Evolutionary conservation across 2,329 filamentous ascomycete genomes (phyloP), one percentile per base, ranked within the genome.

Genomic region (Chrysoporthe deuterocubensis): DNA sequence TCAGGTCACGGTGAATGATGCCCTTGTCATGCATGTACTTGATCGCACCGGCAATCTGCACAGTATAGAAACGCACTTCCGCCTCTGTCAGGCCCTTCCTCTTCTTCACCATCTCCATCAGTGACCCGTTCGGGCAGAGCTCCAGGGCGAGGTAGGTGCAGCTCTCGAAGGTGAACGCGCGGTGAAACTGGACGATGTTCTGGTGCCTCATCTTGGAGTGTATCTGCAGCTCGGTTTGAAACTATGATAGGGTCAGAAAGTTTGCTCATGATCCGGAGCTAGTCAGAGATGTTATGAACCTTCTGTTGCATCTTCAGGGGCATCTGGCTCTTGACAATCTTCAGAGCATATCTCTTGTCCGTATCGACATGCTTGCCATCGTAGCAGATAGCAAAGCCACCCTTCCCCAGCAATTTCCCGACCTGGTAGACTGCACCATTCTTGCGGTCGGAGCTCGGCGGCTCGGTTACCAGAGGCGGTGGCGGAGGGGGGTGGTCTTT

Each of bases 71-170:
- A 71, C 96, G 89, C 61, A 97, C 94, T 80, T 99, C 96, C 0
- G 96, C 94, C 78, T 98, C 92, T 18, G 93, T 97, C 67, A 99
- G 84, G 65, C 91, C 94, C 77, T 92, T 96, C 73, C 96, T 87
- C 75, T 92, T 92, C 81, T 96, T 96, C 71, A 98, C 93, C 90
- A 97, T 97, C 77, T 98, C 96, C 89, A 97, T 97, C 21, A 99
- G 87, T 26, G 94, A 97, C 58, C 96, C 96, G 76, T 98, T 98
- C 64, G 93, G 91, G 78, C 96, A 99, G 57, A 99, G 83, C 78
- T 99, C 95, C 40, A 99, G 85, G 59, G 98, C 92, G 61, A 99
- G 92, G 75, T 97, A 99, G 67, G 96, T 98, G 78, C 90, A 94
- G 71, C 88, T 90, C 72, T 93, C 86, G 78, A 94, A 97, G 14